These are phyloP conservation scores for Xylaria digitata DNA, from an alignment of 2,329 filamentous ascomycete genomes.

Conservation along the genomic window DNA sequence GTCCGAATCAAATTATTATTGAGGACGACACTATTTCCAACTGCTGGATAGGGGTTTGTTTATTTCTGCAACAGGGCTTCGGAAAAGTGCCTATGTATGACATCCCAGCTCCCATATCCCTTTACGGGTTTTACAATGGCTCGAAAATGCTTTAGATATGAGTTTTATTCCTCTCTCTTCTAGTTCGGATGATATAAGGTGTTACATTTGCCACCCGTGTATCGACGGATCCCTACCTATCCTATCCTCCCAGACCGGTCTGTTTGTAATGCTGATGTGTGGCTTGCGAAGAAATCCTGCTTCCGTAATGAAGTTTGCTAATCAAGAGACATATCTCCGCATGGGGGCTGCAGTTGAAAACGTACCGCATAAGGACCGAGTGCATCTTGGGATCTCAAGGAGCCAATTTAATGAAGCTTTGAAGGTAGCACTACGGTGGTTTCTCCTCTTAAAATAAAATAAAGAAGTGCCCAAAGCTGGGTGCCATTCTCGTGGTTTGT, in stretches of 20 bases:
- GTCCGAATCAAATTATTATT: slow-evolving; percentile 6
- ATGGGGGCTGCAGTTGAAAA: slow-evolving; percentile 24
- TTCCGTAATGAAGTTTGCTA: slow-evolving; percentile 18
- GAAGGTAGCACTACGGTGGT: slow-evolving; percentile 24
- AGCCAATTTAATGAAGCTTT: slow-evolving; percentile 18
- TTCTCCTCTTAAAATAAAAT: slow-evolving; percentile 19
- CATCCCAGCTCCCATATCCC: neutral
- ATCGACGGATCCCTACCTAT: slow-evolving; percentile 19
- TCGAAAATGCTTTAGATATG: slow-evolving; percentile 8
- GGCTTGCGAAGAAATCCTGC: slow-evolving; percentile 19
- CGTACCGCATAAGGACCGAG: slow-evolving; percentile 20
- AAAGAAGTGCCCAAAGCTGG: slow-evolving; percentile 24
- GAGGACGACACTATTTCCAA: neutral
- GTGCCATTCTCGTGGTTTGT: slow-evolving; percentile 13
- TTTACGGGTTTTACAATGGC: slow-evolving; percentile 17
- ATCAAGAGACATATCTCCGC: slow-evolving; percentile 22
- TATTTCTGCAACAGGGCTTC: neutral
- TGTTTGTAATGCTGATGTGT: slow-evolving; percentile 17
- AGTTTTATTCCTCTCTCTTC: slow-evolving; percentile 8
- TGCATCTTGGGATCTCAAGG: slow-evolving; percentile 23
- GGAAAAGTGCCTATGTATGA: neutral
- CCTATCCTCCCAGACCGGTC: slow-evolving; percentile 7
- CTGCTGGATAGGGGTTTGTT: neutral
- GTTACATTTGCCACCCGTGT: slow-evolving; percentile 27
- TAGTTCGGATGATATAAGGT: slow-evolving; percentile 17